Percentiles rank a stretch among this genome's conserved stretches.
Evolutionary conservation across 768 basidiomycete genomes (phyloP).

Genomic region (Phallus indusiatus): DNA sequence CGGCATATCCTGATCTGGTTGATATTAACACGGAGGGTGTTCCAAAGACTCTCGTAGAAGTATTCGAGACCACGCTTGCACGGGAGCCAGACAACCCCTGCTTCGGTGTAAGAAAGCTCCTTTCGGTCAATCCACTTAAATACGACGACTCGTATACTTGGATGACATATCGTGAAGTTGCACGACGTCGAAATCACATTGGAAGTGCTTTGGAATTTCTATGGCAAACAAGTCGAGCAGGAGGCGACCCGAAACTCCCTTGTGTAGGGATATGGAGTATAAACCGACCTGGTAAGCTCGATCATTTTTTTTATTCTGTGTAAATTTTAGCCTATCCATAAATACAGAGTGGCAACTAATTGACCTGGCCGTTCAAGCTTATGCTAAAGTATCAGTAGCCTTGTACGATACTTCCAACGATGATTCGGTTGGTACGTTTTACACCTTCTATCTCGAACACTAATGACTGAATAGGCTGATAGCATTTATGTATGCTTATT

Average conservation of each 20-base stretch:
- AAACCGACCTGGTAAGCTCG: conserved; percentile 63
- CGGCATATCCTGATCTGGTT: conserved; percentile 8
- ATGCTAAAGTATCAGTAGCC: conserved; percentile 75
- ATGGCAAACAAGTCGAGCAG: conserved; percentile 51
- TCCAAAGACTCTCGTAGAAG: conserved; percentile 41
- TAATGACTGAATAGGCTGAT: conserved; percentile 34
- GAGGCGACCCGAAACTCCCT: conserved; percentile 53
- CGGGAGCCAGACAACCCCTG: conserved; percentile 40
- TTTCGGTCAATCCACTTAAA: conserved; percentile 58
- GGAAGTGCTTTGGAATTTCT: conserved; percentile 67
- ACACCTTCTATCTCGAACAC: conserved; percentile 40
- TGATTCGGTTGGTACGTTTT: conserved; percentile 70
- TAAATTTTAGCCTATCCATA: conserved; percentile 14
- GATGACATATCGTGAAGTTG: conserved; percentile 69
- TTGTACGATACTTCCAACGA: conserved; percentile 92
- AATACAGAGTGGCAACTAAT: conserved; percentile 85
- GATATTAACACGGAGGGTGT: neutral
- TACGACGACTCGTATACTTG: conserved; percentile 63
- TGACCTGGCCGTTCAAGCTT: conserved; percentile 73
- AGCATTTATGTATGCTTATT: too few species aligned
- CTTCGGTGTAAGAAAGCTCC: conserved; percentile 57
- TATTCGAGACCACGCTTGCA: conserved; percentile 57
- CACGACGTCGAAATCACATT: conserved; percentile 55
- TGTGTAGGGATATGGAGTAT: conserved; percentile 79
- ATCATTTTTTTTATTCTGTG: conserved; percentile 12